Percentiles rank a stretch among this genome's conserved stretches.
Conservation (phyloP, 2,329 filamentous ascomycete species). For the Exophiala mesophila region DNA sequence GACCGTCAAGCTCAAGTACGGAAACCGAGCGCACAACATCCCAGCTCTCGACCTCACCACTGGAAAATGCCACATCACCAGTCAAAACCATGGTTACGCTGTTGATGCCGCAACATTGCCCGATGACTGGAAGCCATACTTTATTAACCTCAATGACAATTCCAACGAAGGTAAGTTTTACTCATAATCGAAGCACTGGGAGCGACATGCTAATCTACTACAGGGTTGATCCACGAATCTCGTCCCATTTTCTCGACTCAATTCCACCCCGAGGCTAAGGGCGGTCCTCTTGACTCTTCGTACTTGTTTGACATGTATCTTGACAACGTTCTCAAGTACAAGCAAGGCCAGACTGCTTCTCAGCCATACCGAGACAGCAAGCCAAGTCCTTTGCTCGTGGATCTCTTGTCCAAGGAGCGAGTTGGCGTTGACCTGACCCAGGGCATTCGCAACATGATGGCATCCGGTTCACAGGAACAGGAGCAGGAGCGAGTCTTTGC, state of each 20-base stretch:
- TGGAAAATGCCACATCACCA: slow-evolving; percentile 96
- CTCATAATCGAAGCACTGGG: background rate
- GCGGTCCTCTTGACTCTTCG: slow-evolving; percentile 88
- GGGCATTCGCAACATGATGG: slow-evolving; percentile 43
- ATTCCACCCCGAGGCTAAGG: slow-evolving; percentile 98
- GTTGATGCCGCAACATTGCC: slow-evolving; percentile 80
- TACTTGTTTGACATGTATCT: slow-evolving; percentile 98
- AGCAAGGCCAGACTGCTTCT: slow-evolving; percentile 70
- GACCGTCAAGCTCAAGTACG: slow-evolving; percentile 98
- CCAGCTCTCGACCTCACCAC: slow-evolving; percentile 91
- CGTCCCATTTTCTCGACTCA: slow-evolving; percentile 97
- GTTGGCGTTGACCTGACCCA: slow-evolving; percentile 77
- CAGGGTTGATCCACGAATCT: slow-evolving; percentile 84
- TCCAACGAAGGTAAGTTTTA: slow-evolving; percentile 72
- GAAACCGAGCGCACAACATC: slow-evolving; percentile 98
- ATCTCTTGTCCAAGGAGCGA: slow-evolving; percentile 88
- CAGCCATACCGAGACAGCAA: slow-evolving; percentile 73
- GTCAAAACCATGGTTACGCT: slow-evolving; percentile 97
- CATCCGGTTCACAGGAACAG: slow-evolving; percentile 12
- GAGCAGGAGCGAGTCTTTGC: slow-evolving; percentile 23
- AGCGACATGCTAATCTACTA: slow-evolving; percentile 18
- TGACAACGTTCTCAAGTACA: slow-evolving; percentile 83
- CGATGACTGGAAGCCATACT: slow-evolving; percentile 92
- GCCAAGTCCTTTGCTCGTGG: slow-evolving; percentile 80
- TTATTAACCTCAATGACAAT: slow-evolving; percentile 95